phyloP scores from a whole-genome alignment of 176 grass and related monocot species.

The Aegilops umbellulata region DNA sequence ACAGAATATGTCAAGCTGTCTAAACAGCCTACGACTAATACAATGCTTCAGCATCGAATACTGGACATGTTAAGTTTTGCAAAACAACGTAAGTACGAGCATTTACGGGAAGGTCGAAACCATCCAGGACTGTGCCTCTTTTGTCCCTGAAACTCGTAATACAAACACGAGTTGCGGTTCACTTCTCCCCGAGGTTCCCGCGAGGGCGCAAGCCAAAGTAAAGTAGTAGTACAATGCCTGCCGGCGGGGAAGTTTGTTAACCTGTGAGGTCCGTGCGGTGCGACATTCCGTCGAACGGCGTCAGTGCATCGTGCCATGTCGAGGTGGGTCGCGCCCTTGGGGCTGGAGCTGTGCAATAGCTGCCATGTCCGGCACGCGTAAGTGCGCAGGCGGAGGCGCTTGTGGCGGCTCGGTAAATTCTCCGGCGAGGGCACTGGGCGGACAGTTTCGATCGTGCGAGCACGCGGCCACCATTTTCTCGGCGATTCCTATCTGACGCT shows the following conservation, averaged over 20 bases:
- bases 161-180: not conserved
- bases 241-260: not conserved
- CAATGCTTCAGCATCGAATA: not conserved
- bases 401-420: not conserved
- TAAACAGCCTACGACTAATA: not conserved
- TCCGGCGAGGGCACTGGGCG: not conserved
- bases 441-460: not conserved
- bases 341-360: not conserved
- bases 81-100: not conserved
- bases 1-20: not conserved
- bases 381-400: not conserved
- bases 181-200: not conserved
- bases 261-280: not conserved
- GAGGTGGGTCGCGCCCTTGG: too few species aligned
- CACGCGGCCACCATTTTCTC: not conserved
- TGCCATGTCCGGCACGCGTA: not conserved
- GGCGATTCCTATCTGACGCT: too few species aligned
- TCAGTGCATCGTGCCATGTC: not conserved
- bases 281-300: slow-evolving; percentile 21
- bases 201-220: too few species aligned
- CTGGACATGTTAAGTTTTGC: not conserved
- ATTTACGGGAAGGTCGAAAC: too few species aligned
- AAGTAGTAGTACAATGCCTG: not conserved
- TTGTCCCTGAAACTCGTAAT: not conserved
- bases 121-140: not conserved